Evolutionary conservation across 1,284 basidiomycete genomes (phyloP).

Genomic region (Cryptococcus jaspeensis): DNA sequence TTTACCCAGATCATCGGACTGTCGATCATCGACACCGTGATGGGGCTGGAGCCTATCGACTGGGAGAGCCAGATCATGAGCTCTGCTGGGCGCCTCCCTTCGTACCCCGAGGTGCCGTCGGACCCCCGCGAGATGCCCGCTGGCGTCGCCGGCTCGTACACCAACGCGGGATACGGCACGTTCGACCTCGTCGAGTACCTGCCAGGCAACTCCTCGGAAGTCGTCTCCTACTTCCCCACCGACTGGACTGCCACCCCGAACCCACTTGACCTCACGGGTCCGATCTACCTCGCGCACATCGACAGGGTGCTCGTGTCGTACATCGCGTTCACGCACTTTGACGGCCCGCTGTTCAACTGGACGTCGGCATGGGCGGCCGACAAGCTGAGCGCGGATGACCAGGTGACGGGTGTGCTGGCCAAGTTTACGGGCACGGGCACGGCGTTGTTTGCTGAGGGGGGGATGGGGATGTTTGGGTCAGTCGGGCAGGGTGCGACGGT

Average conservation of each 20-base stretch:
- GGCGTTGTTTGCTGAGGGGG: constrained; percentile 8
- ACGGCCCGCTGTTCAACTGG: constrained; percentile 21
- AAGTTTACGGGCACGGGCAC: background rate
- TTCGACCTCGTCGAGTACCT: background rate
- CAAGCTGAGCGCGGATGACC: background rate
- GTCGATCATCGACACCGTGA: constrained; percentile 23
- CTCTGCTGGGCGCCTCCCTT: too few relatives aligned
- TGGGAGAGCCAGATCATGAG: constrained; percentile 21
- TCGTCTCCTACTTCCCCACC: too few relatives aligned
- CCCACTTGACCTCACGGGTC: background rate
- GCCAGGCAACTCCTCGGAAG: background rate
- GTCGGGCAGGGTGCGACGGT: constrained; percentile 23
- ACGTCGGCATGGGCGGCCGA: background rate
- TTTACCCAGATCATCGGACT: constrained; percentile 16
- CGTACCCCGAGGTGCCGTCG: too few relatives aligned
- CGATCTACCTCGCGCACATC: constrained; percentile 11
- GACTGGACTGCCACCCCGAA: background rate
- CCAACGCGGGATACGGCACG: constrained; percentile 21
- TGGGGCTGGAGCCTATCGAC: constrained; percentile 23
- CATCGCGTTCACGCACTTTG: constrained; percentile 26
- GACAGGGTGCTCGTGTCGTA: constrained; percentile 20
- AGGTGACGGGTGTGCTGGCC: background rate
- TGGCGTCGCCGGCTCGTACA: constrained; percentile 18
- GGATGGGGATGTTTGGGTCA: constrained; percentile 22
- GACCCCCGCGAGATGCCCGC: too few relatives aligned